These are phyloP conservation scores for Trichosanthes truncata DNA, from an alignment of 306 rosid genomes.

Conservation along the genomic window DNA sequence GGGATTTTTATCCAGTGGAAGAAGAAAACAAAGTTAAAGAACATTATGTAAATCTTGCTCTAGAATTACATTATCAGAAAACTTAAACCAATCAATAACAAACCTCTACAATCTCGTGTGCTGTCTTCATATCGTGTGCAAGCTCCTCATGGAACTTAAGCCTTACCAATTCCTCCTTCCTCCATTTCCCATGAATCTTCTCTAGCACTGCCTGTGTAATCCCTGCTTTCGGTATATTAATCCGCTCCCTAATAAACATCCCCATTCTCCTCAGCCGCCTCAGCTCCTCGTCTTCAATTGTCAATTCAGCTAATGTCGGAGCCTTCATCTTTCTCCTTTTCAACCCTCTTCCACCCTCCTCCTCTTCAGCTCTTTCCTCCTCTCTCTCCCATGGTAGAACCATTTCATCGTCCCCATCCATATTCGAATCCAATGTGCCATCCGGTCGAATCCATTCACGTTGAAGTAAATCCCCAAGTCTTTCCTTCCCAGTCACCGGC, in stretches of 20 bases:
- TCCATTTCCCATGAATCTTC: conserved; percentile 73
- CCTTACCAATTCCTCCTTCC: conserved; percentile 65
- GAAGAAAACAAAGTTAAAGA: not conserved
- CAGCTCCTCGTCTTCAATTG: conserved; percentile 73
- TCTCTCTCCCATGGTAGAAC: conserved; percentile 67
- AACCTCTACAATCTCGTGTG: conserved; percentile 82
- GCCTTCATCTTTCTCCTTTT: conserved; percentile 42
- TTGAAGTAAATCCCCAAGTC: conserved; percentile 56
- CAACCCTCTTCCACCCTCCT: conserved; percentile 27
- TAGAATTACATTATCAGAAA: not conserved
- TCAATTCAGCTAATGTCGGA: conserved; percentile 63
- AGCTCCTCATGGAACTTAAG: conserved; percentile 88
- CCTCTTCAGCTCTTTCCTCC: conserved; percentile 31
- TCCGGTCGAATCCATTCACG: conserved; percentile 86
- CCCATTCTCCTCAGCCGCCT: conserved; percentile 63
- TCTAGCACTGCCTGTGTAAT: conserved; percentile 59
- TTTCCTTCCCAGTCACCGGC: conserved; percentile 64
- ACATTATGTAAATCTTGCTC: not conserved
- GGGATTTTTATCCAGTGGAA: not conserved
- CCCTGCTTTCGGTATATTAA: conserved; percentile 84
- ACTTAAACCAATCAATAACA: conserved; percentile 2
- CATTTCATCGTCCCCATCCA: conserved; percentile 22
- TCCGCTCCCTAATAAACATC: conserved; percentile 42
- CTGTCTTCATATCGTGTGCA: conserved; percentile 79
- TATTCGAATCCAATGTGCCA: conserved; percentile 24